A percentile compares a stretch with the other conserved stretches of the same genome.
Conservation (phyloP, 805 yeast genomes). For the Candida verbasci region DNA sequence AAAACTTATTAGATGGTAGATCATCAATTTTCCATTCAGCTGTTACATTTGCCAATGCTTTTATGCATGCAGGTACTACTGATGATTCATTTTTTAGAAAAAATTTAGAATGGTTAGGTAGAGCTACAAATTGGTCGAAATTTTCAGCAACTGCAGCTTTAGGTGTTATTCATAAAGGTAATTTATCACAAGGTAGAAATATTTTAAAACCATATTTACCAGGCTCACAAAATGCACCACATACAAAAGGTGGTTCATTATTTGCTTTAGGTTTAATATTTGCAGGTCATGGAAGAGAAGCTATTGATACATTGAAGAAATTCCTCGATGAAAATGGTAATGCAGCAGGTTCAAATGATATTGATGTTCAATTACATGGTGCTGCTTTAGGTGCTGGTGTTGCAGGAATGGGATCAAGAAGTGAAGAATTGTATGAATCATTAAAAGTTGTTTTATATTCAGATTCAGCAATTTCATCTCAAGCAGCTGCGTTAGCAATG, state of each 20-base stretch:
- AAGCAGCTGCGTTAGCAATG: slow-evolving; percentile 94
- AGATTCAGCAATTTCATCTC: slow-evolving; percentile 92
- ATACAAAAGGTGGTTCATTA: slow-evolving; percentile 92
- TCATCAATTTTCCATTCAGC: slow-evolving; percentile 94
- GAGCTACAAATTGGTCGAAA: slow-evolving; percentile 98
- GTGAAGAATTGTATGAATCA: slow-evolving; percentile 70
- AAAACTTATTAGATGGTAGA: slow-evolving; percentile 80
- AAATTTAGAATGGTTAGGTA: slow-evolving; percentile 92
- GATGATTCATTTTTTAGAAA: slow-evolving; percentile 88
- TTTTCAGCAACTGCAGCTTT: slow-evolving; percentile 96
- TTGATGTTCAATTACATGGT: slow-evolving; percentile 88
- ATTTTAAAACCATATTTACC: slow-evolving; percentile 90
- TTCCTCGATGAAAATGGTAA: slow-evolving; percentile 65
- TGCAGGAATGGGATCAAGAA: slow-evolving; percentile 91
- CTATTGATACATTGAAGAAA: slow-evolving; percentile 70
- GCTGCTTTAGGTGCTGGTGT: slow-evolving; percentile 94
- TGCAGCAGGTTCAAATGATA: slow-evolving; percentile 61
- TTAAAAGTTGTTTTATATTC: slow-evolving; percentile 78
- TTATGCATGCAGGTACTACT: slow-evolving; percentile 94
- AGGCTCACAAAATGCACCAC: slow-evolving; percentile 71
- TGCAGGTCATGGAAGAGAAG: slow-evolving; percentile 94
- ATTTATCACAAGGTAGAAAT: slow-evolving; percentile 82
- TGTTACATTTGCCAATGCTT: slow-evolving; percentile 90
- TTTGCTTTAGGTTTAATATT: slow-evolving; percentile 90
- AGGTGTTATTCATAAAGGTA: slow-evolving; percentile 96